Evolutionary conservation across 164 flowering plant genomes (phyloP).

Genomic region (Paratinospora sagittata): DNA sequence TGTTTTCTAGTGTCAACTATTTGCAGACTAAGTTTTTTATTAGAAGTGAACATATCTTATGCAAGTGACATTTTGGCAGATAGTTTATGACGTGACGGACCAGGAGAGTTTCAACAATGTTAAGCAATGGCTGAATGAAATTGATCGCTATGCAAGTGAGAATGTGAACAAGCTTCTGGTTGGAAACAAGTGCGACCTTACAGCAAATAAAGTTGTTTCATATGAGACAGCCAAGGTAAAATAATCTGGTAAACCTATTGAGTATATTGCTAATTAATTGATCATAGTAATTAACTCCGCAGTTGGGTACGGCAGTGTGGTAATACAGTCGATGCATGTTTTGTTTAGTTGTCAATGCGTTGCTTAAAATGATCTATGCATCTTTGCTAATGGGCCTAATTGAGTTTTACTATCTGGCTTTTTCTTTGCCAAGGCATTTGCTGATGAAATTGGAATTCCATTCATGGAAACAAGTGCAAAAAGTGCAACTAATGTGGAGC

Average conservation of each 20-base stretch:
- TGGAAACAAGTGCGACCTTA: constrained; percentile 40
- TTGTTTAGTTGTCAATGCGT: background rate
- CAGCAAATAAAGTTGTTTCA: constrained; percentile 33
- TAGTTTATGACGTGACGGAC: constrained; percentile 43
- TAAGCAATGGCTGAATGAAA: constrained; percentile 42
- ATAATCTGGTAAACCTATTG: background rate
- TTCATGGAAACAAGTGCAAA: constrained; percentile 43
- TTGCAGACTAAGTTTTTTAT: background rate
- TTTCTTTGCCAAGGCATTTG: constrained; percentile 27
- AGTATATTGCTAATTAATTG: too few species aligned
- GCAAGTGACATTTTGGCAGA: constrained; percentile 19
- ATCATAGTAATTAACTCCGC: too few species aligned
- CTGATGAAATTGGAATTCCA: constrained; percentile 41
- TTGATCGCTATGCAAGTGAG: constrained; percentile 41
- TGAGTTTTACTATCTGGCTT: background rate
- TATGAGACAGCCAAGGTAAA: constrained; percentile 38
- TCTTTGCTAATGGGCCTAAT: background rate
- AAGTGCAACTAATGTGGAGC: constrained; percentile 37
- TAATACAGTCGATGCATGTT: too few species aligned
- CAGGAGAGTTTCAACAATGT: constrained; percentile 44
- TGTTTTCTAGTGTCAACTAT: background rate
- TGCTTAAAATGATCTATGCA: background rate
- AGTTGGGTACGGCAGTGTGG: background rate
- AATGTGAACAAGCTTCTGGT: constrained; percentile 44
- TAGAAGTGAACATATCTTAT: background rate